Conservation (phyloP, 352 stramenopile genomes). For the Globisporangium orthogonon region DNA sequence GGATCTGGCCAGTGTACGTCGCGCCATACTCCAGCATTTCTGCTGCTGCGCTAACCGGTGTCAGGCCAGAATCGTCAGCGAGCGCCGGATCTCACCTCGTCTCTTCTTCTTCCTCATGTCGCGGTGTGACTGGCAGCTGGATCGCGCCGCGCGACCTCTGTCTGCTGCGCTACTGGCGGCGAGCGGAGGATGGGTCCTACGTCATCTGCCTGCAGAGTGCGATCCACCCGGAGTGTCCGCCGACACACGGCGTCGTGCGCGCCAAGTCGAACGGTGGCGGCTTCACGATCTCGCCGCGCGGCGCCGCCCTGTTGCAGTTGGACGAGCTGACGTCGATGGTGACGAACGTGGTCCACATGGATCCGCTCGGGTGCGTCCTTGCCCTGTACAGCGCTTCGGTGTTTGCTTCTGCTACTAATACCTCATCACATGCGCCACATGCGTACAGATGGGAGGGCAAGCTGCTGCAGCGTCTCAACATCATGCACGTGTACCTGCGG, state of each 20-base stretch:
- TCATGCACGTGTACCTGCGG: slow-evolving; percentile 48
- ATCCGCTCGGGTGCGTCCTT: slow-evolving; percentile 32
- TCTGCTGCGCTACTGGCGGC: slow-evolving; percentile 67
- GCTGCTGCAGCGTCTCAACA: slow-evolving; percentile 49
- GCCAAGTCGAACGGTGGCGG: slow-evolving; percentile 56
- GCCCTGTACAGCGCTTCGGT: neutral
- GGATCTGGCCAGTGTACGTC: slow-evolving; percentile 71
- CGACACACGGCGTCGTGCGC: slow-evolving; percentile 50
- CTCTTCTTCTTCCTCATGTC: neutral
- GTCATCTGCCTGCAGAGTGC: slow-evolving; percentile 76
- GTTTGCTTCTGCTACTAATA: neutral
- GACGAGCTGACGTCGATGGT: slow-evolving; percentile 63
- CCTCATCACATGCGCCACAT: too few species aligned
- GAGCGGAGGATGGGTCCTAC: slow-evolving; percentile 62
- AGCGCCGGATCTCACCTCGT: neutral
- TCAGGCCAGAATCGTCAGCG: too few species aligned
- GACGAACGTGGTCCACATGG: slow-evolving; percentile 64
- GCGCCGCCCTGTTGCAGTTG: slow-evolving; percentile 6
- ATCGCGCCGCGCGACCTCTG: slow-evolving; percentile 59
- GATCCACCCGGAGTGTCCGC: slow-evolving; percentile 63
- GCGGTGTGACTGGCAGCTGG: slow-evolving; percentile 28
- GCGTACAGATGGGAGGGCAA: slow-evolving; percentile 40
- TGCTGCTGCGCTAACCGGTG: too few species aligned
- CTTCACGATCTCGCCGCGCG: slow-evolving; percentile 53
- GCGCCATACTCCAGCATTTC: neutral